Evolutionary conservation across 257 asterid species (phyloP), one percentile per base, ranked within the genome.

Genomic region (Solanum clarkiae): DNA sequence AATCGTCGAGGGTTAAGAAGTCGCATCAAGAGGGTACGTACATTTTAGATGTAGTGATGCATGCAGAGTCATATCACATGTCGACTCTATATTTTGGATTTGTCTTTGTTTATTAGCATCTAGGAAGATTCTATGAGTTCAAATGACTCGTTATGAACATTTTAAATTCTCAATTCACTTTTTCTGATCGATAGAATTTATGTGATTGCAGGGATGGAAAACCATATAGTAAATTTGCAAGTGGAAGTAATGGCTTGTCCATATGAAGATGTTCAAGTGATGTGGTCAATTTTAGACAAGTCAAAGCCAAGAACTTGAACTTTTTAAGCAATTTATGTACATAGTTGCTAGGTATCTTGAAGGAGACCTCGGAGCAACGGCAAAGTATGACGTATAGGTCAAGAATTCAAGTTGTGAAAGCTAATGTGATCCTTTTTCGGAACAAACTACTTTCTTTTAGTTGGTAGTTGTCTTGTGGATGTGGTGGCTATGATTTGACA

Each of bases 201-300:
- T 59, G 42, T n/a, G 84, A 12, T 54, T 84, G 59, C 20, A 72
- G 88, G 84, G 26, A 82, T 85, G 54, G 97, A 92, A 71, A 87
- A 77, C 36, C 85, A 90, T 59, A 81, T 86, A 11, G 88, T 89
- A 92, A 93, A 90, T 85, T 87, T 94, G 84, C 96, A 93, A 10
- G 96, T 95, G 4, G 98, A 94, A 85, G 98, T 94, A 44, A 94
- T 93, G 98, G 94, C 95, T 0, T 94, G 98, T 86, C 93, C 88
- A 1, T 94, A 94, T 80, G 98, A 93, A 63, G 98, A 94, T 89
- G 98, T 93, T 18, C 98, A 93, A 45, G 97, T 94, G 20, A 94
- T 94, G 98, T 94, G 98, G 98, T 93, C 97, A 11, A 94, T 94
- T 65, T 89, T 94, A 84, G 98, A 94, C 88, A 92, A 94, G 90